Base-by-base conservation (phyloP, 352 stramenopile species). In the Globisporangium megalacanthum region DNA sequence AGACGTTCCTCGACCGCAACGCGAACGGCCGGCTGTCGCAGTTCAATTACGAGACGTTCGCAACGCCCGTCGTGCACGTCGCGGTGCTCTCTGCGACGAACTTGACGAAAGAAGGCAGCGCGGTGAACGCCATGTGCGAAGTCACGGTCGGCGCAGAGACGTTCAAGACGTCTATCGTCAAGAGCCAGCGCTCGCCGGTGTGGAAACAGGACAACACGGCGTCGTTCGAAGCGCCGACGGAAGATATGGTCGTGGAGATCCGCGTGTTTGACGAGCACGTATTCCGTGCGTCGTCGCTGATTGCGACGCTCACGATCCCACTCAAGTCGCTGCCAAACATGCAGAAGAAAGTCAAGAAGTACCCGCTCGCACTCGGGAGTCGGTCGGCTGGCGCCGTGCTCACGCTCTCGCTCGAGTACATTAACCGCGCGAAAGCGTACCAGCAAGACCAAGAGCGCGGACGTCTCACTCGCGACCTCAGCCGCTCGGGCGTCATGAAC, bases 131-230 rank as follows among this genome's bases (percentile, higher is more conserved):
- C 3, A 47, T 92, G 57, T 94, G 84, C 66, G 84, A 94, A 62
- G 75, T 94, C 9, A 92, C 84, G 0, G 70, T 94, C 5, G 83
- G 83, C 15, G 74, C 79, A 15, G 84, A 92, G 49, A 91, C 84
- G 11, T 94, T 94, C 52, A 89, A 88, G 61, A 94, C 84, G 45
- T 86, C 77, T 25, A 77, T 90, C 11, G 79, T 94, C 22, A 92
- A 91, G 56, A 76, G 75, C 51, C 81, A 92, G 52, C 79, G 82
- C 14, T 94, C 84, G 13, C 84, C 84, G 14, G 84, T 92, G n/a
- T 94, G 82, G 84, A 85, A 87, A 31, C 82, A 91, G 51, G 84
- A 92, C 53, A 94, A 94, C 60, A 86, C 77, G 2, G 84, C 82
- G 37, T 90, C 84, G 7, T 94, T 94, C 44, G 84, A 92, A 62